Conservation (phyloP, 768 basidiomycete genomes). For the Mycena galericulata region DNA sequence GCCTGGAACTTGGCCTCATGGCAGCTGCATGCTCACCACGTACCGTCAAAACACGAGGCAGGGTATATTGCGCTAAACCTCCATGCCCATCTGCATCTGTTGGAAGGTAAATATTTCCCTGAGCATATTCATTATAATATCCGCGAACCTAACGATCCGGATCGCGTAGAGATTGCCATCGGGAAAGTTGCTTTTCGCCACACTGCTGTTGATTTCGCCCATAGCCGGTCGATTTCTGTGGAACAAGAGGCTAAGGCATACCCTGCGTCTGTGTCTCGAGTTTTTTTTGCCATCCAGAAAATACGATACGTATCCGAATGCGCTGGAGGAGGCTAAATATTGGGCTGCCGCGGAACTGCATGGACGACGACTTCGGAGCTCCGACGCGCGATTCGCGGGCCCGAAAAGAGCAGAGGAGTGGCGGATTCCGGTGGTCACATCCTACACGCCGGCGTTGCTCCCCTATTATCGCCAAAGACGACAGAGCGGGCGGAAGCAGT, state of each 20-base stretch:
- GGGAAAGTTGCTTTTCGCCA: background rate
- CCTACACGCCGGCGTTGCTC: conserved; percentile 52
- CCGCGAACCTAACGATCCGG: background rate
- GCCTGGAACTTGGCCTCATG: conserved; percentile 28
- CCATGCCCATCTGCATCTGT: conserved; percentile 19
- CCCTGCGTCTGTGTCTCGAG: background rate
- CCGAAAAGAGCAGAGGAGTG: background rate
- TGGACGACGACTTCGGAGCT: conserved; percentile 20
- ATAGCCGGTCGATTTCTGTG: conserved; percentile 17
- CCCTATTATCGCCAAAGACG: conserved; percentile 51
- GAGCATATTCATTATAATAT: too few relatives aligned
- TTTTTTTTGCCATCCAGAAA: background rate
- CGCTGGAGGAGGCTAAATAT: conserved; percentile 21
- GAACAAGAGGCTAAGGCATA: background rate
- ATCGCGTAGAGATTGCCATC: background rate
- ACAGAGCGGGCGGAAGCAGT: conserved; percentile 29
- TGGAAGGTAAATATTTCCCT: conserved; percentile 5
- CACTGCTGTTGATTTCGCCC: conserved; percentile 19
- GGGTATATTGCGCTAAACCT: background rate
- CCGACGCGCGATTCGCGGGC: conserved; percentile 28
- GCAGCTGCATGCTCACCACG: conserved; percentile 10
- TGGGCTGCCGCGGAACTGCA: conserved; percentile 27
- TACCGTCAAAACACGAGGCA: conserved; percentile 10
- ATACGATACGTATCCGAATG: conserved; percentile 15
- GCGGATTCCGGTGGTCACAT: conserved; percentile 43